Conservation (phyloP, 129 eudicot species). For the Rutidosis leptorrhynchoides region DNA sequence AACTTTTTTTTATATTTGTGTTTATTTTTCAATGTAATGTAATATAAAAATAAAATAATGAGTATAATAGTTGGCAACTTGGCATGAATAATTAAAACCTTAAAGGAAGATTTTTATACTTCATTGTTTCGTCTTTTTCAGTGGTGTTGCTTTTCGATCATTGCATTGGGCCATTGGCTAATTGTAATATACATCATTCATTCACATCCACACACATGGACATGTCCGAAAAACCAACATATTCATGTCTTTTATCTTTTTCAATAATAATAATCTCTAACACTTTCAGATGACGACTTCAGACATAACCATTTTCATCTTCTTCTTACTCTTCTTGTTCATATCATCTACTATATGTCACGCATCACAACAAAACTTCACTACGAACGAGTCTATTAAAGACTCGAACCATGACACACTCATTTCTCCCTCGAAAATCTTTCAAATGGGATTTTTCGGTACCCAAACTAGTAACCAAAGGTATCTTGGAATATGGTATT, state of each 20-base stretch:
- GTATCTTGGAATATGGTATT: conserved; percentile 57
- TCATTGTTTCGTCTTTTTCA: not conserved
- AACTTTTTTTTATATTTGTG: too few relatives aligned
- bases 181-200: conserved; percentile 10
- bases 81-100: not conserved
- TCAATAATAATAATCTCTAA: conserved; percentile 20
- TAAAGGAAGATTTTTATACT: not conserved
- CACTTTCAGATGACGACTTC: conserved; percentile 16
- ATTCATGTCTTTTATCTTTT: not conserved
- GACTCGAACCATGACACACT: conserved; percentile 32
- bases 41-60: not conserved
- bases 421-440: conserved; percentile 33
- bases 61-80: conserved; percentile 1
- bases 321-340: not conserved
- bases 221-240: conserved; percentile 18
- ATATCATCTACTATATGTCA: conserved; percentile 5
- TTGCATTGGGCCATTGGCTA: not conserved
- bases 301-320: conserved; percentile 2
- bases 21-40: too few relatives aligned
- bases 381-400: conserved; percentile 19
- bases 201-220: conserved; percentile 13
- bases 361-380: conserved; percentile 20
- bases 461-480: conserved; percentile 20
- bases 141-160: conserved; percentile 17
- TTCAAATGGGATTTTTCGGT: conserved; percentile 50